phyloP scores from a whole-genome alignment of 2,329 filamentous ascomycete genomes.

The Hortaea werneckii region DNA sequence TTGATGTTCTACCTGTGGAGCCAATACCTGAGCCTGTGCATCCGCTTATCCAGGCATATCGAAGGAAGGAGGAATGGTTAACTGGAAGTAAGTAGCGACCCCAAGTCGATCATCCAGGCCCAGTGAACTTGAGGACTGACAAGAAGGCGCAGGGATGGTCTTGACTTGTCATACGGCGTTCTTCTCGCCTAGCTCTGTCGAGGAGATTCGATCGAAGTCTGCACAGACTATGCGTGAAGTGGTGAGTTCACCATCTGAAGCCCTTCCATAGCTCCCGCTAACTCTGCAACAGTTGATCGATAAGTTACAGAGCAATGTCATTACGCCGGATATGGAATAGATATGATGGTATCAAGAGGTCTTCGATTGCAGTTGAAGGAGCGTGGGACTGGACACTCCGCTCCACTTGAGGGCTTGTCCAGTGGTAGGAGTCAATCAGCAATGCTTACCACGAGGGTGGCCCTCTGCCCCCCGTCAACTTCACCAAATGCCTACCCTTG shows the following conservation, averaged over 20 bases:
- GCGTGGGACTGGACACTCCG: too few species aligned
- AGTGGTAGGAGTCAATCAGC: too few species aligned
- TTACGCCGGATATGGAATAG: constrained; percentile 10
- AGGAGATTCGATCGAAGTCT: constrained; percentile 12
- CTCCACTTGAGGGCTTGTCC: too few species aligned
- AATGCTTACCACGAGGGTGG: too few species aligned
- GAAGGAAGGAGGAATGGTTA: constrained; percentile 32
- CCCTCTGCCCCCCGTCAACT: too few species aligned
- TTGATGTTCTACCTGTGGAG: constrained; percentile 26
- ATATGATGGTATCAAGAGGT: background rate
- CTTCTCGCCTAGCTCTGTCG: constrained; percentile 9
- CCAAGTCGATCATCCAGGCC: background rate
- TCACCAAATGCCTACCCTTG: too few species aligned
- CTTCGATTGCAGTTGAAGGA: too few species aligned
- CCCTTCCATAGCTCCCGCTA: background rate
- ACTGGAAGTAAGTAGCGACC: constrained; percentile 24
- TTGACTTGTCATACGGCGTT: constrained; percentile 18
- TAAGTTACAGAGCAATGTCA: constrained; percentile 11
- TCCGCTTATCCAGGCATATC: constrained; percentile 20
- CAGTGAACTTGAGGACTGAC: background rate
- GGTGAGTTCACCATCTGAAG: background rate
- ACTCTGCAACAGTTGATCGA: constrained; percentile 8
- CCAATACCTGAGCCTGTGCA: constrained; percentile 22
- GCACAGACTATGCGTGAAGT: constrained; percentile 13
- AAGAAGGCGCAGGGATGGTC: constrained; percentile 9